phyloP scores from a whole-genome alignment of 768 basidiomycete genomes.

The Boletus subparvulus region DNA sequence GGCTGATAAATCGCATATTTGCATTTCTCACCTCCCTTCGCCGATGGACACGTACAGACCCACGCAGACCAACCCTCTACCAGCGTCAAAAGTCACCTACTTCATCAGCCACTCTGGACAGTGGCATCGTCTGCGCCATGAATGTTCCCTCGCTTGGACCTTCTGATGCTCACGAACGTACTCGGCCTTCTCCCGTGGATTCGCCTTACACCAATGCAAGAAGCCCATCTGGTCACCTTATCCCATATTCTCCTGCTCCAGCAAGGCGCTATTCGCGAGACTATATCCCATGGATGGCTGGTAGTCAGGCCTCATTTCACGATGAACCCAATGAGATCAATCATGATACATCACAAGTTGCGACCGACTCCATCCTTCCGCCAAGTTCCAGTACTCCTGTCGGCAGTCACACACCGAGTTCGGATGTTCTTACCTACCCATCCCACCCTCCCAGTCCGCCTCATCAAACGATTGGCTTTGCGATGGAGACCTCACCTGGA shows the following conservation, averaged over 20 bases:
- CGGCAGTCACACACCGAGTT: background rate
- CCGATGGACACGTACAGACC: background rate
- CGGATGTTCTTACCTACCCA: background rate
- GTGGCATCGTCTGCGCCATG: slow-evolving; percentile 16
- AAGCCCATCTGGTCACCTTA: slow-evolving; percentile 23
- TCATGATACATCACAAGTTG: background rate
- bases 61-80: background rate
- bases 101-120: background rate
- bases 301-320: slow-evolving; percentile 15
- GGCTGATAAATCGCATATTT: background rate
- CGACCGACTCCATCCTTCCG: background rate
- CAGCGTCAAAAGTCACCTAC: background rate
- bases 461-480: background rate
- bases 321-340: slow-evolving; percentile 14
- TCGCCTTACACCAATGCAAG: slow-evolving; percentile 9
- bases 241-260: slow-evolving; percentile 12
- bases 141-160: slow-evolving; percentile 4
- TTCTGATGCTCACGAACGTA: background rate
- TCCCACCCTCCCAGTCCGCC: slow-evolving; percentile 1
- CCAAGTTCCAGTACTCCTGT: background rate
- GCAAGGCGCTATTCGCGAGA: slow-evolving; percentile 13
- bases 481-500: background rate
- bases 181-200: slow-evolving; percentile 13
- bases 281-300: slow-evolving; percentile 1
- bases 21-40: slow-evolving; percentile 1